Evolutionary conservation across 306 rosid genomes (phyloP), one percentile per base, ranked within the genome.

Genomic region (Calophaca sinica): DNA sequence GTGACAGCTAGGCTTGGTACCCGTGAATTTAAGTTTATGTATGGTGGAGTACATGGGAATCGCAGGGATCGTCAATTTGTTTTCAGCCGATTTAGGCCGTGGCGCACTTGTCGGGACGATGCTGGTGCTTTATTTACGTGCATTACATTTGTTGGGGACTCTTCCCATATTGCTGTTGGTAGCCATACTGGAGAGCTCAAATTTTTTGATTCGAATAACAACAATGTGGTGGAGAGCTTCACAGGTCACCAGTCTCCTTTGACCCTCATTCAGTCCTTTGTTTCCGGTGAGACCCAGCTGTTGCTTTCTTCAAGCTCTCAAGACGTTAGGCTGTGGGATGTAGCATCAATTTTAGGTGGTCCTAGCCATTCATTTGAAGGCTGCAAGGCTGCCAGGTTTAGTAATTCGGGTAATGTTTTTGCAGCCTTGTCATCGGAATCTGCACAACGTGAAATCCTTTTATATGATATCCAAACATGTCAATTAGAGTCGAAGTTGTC

Each of bases 21-120:
- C n/a, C 96, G 97, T 3, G 97, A 96, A 81, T 90, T 85, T 75
- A 92, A 82, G 85, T 86, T 75, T 69, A 77, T 60, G 65, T 91
- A 91, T 75, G 93, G 99, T 46, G 98, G 99, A 73, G 91, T 96
- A 9, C 98, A 92, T 73, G 96, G 99, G 46, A 96, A 89, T 79
- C 96, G 97, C 38, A 87, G 88, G 83, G 99, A 96, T 77, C 96
- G 99, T 12, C 99, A 96, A 72, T 88, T 96, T 86, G 92, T 96
- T 75, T 96, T 86, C 83, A 96, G 99, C 70, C 84, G 99, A 75
- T 96, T 96, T 76, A 92, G 94, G 82, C 98, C 98, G 2, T 92
- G 99, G 99, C 80, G 99, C 44, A 90, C 99, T 60, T 92, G 96
- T 73, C 90, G 99, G 59, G 99, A 96, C 58, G 94, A 90, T 68